phyloP scores from a whole-genome alignment of 2,329 filamentous ascomycete species.

The Fonsecaea multimorphosa region DNA sequence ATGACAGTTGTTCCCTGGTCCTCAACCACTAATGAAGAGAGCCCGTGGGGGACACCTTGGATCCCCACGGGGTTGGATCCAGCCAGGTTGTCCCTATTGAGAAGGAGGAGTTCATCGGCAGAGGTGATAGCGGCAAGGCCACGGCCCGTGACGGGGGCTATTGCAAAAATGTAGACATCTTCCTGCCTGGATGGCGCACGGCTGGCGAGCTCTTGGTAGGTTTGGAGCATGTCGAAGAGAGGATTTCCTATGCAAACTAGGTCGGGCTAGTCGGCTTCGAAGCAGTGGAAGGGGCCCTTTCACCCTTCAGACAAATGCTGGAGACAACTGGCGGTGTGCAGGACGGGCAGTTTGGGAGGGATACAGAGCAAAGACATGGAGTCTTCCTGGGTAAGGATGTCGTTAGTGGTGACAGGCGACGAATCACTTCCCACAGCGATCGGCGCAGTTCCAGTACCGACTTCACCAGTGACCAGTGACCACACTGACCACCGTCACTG shows the following conservation, averaged over 20 bases:
- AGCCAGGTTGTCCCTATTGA: conserved; percentile 29
- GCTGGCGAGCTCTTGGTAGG: conserved; percentile 24
- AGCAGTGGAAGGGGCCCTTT: background rate
- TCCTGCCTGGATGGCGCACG: conserved; percentile 30
- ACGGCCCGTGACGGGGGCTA: conserved; percentile 32
- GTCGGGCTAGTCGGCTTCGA: background rate
- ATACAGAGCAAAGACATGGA: background rate
- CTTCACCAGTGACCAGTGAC: background rate
- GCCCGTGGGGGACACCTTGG: conserved; percentile 23
- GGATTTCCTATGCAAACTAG: background rate
- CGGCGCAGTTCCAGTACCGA: background rate
- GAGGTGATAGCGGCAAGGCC: conserved; percentile 39
- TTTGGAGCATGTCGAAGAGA: conserved; percentile 20
- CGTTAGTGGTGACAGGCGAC: conserved; percentile 4
- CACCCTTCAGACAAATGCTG: background rate
- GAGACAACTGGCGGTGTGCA: conserved; percentile 15
- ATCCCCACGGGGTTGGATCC: conserved; percentile 13
- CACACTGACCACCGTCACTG: too few relatives aligned
- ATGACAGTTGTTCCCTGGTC: conserved; percentile 31
- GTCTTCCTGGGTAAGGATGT: background rate
- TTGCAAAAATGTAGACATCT: conserved; percentile 38
- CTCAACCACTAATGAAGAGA: conserved; percentile 31
- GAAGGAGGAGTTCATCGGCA: conserved; percentile 37
- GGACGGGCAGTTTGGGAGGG: background rate
- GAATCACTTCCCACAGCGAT: background rate